Percentiles rank a stretch among this genome's conserved stretches.
phyloP scores from a whole-genome alignment of 768 basidiomycete species.

The Suillus decipiens region DNA sequence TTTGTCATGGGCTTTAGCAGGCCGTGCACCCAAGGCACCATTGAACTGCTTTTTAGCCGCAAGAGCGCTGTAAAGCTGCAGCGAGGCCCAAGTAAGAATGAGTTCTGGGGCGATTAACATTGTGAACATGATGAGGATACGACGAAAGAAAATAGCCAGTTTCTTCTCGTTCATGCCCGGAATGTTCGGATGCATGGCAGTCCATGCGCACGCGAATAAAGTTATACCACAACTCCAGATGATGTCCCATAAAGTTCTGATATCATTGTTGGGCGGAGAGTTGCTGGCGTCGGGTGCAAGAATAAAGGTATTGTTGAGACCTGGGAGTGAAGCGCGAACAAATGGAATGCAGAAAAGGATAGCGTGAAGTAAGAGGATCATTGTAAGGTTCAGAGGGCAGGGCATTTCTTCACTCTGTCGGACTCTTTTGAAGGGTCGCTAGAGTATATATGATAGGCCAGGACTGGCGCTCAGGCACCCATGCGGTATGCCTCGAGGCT shows the following conservation, averaged over 20 bases:
- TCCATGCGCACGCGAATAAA: constrained; percentile 34
- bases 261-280: not conserved
- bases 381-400: not conserved
- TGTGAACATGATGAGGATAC: constrained; percentile 16
- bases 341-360: not conserved
- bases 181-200: constrained; percentile 34
- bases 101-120: too few relatives aligned
- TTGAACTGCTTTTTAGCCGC: not conserved
- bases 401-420: not conserved
- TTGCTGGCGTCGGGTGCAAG: not conserved
- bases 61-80: constrained; percentile 25
- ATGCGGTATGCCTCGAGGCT: too few relatives aligned
- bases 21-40: not conserved
- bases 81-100: constrained; percentile 10
- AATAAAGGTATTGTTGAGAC: not conserved
- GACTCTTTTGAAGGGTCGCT: not conserved
- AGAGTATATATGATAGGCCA: too few relatives aligned
- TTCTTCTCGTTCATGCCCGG: constrained; percentile 18
- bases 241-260: constrained; percentile 20
- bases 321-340: not conserved
- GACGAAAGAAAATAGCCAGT: constrained; percentile 5
- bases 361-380: not conserved
- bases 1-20: too few relatives aligned
- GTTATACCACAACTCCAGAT: constrained; percentile 30
- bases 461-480: too few relatives aligned